A percentile compares a stretch with the other conserved stretches of the same genome.
phyloP scores from a whole-genome alignment of 1,284 basidiomycete species.

The Vanrija sp. region DNA sequence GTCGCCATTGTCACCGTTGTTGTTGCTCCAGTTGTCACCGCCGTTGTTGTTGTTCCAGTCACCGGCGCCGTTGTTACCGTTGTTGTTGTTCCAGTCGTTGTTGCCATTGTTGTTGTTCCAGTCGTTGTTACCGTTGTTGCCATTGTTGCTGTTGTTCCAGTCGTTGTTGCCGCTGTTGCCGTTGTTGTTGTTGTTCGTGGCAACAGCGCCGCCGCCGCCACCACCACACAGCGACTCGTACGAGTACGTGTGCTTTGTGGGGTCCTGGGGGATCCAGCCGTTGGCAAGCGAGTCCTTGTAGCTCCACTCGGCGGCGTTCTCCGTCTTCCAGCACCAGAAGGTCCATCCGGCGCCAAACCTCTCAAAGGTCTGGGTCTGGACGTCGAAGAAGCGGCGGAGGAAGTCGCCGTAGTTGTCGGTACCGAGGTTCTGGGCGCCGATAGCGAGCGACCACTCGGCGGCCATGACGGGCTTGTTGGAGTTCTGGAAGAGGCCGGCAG shows the following conservation, averaged over 20 bases:
- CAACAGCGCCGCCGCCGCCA: background rate
- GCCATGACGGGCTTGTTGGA: constrained; percentile 60
- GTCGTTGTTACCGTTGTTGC: no score
- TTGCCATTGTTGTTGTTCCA: no score
- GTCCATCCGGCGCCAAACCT: constrained; percentile 42
- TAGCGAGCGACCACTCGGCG: constrained; percentile 71
- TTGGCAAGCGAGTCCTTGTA: constrained; percentile 61
- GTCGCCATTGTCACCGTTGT: no score
- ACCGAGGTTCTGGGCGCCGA: constrained; percentile 64
- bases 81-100: no score
- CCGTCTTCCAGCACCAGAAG: constrained; percentile 53
- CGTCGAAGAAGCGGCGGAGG: constrained; percentile 78
- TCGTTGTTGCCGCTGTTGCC: no score
- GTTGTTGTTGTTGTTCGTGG: no score
- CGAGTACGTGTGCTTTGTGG: constrained; percentile 54
- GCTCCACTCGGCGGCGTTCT: constrained; percentile 59
- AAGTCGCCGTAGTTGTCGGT: constrained; percentile 80
- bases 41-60: no score
- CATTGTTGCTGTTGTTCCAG: no score
- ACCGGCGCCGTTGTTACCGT: no score
- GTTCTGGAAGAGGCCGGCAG: constrained; percentile 55
- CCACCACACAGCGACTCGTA: constrained; percentile 53
- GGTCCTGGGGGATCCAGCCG: constrained; percentile 76
- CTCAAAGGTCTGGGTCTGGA: constrained; percentile 57
- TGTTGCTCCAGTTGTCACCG: no score